Evolutionary conservation across 2,329 filamentous ascomycete genomes (phyloP).

Genomic region (Claviceps capensis): DNA sequence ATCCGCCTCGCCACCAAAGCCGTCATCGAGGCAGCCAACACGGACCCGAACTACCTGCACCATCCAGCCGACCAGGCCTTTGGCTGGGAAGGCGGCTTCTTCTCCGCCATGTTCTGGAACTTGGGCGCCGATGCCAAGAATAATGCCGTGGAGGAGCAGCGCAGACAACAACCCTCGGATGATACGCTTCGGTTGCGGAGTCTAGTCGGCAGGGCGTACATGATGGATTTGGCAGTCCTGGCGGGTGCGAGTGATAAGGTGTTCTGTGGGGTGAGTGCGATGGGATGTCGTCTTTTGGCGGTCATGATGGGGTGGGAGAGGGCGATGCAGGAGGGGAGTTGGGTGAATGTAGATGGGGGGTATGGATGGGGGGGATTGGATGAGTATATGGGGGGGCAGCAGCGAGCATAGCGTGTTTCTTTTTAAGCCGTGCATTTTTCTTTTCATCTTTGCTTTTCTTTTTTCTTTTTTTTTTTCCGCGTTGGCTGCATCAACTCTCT

Average conservation of each 20-base stretch:
- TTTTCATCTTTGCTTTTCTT: not conserved
- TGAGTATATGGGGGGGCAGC: constrained; percentile 13
- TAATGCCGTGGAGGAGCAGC: constrained; percentile 18
- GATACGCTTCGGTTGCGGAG: constrained; percentile 55
- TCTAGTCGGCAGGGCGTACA: constrained; percentile 65
- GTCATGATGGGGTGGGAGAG: constrained; percentile 82
- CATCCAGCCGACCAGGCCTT: constrained; percentile 63
- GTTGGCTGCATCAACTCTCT: not conserved
- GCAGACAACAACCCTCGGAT: constrained; percentile 23
- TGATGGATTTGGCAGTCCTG: constrained; percentile 67
- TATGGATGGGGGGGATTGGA: constrained; percentile 44
- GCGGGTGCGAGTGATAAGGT: constrained; percentile 53
- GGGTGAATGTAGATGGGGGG: constrained; percentile 69
- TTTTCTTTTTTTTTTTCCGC: not conserved
- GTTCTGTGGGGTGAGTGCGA: constrained; percentile 63
- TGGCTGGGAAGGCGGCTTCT: constrained; percentile 85
- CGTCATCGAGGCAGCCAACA: constrained; percentile 25
- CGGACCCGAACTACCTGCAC: constrained; percentile 37
- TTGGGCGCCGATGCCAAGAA: constrained; percentile 41
- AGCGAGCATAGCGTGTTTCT: not conserved
- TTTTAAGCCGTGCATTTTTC: too few relatives aligned
- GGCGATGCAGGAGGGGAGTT: constrained; percentile 44
- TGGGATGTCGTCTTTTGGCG: constrained; percentile 58
- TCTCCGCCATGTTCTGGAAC: constrained; percentile 66
- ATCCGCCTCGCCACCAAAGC: constrained; percentile 61